phyloP scores from a whole-genome alignment of 257 asterid species.

The Eucommia ulmoides region DNA sequence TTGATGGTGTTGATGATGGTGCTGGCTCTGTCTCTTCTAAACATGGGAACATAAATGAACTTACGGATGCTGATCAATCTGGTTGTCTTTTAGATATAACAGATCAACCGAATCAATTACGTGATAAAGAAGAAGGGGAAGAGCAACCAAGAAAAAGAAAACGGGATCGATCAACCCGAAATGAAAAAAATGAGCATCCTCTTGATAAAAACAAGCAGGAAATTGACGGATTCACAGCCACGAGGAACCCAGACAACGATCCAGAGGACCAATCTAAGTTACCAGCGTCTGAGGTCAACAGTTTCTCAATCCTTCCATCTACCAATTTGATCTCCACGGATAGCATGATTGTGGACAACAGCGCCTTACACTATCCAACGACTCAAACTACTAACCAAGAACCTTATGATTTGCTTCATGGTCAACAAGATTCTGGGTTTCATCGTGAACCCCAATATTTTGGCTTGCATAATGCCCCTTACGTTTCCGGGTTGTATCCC shows the following conservation, averaged over 20 bases:
- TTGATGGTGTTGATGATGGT: constrained; percentile 34
- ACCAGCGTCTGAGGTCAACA: constrained; percentile 20
- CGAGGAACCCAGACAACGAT: constrained; percentile 15
- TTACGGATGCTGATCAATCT: constrained; percentile 9
- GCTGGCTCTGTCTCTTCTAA: constrained; percentile 50
- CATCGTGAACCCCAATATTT: constrained; percentile 8
- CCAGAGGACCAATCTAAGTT: constrained; percentile 18
- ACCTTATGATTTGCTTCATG: constrained; percentile 12
- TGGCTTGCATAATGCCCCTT: neutral
- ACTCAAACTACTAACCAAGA: constrained; percentile 17
- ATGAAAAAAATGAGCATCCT: constrained; percentile 13
- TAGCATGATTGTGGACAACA: constrained; percentile 7
- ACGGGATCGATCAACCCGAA: constrained; percentile 19
- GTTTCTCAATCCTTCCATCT: constrained; percentile 22
- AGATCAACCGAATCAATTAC: constrained; percentile 14
- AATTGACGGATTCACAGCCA: constrained; percentile 12
- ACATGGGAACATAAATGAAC: constrained; percentile 28
- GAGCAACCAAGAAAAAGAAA: constrained; percentile 21
- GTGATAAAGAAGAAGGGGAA: constrained; percentile 18
- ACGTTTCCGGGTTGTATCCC: constrained; percentile 20
- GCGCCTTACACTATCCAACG: constrained; percentile 16
- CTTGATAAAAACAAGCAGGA: constrained; percentile 19
- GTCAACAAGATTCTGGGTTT: neutral
- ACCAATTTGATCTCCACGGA: constrained; percentile 14
- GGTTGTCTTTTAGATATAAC: constrained; percentile 10